phyloP scores from a whole-genome alignment of 148 eudicot species.

The Polygonum maritimum region DNA sequence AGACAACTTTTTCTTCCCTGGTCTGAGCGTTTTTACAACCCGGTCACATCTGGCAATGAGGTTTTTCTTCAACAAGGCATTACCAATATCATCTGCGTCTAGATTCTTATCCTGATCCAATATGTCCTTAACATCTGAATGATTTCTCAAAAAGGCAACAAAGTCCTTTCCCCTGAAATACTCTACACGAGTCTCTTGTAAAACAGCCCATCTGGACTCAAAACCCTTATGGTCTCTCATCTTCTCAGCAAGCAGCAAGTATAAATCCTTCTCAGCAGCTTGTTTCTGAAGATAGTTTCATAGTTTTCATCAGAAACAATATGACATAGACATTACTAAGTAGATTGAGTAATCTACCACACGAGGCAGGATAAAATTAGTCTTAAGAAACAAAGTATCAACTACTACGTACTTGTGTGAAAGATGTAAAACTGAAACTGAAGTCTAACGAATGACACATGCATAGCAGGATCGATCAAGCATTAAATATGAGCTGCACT shows the following conservation, averaged over 20 bases:
- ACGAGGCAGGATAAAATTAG: background rate
- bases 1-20: slow-evolving; percentile 90
- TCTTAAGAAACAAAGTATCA: background rate
- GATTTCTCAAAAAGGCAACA: slow-evolving; percentile 69
- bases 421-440: background rate
- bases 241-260: slow-evolving; percentile 87
- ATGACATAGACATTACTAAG: background rate
- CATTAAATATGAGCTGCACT: background rate
- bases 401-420: background rate
- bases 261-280: slow-evolving; percentile 67
- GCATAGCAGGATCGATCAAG: background rate
- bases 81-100: slow-evolving; percentile 80
- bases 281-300: slow-evolving; percentile 50
- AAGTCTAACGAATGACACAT: background rate
- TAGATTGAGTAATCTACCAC: background rate
- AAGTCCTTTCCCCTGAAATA: slow-evolving; percentile 97
- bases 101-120: slow-evolving; percentile 57
- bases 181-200: slow-evolving; percentile 96
- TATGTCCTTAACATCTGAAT: slow-evolving; percentile 72
- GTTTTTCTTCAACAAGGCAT: slow-evolving; percentile 61
- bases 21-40: slow-evolving; percentile 89
- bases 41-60: slow-evolving; percentile 95
- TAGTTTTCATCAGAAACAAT: slow-evolving; percentile 10
- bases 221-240: slow-evolving; percentile 86
- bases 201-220: slow-evolving; percentile 96